A percentile compares a stretch with the other conserved stretches of the same genome.
phyloP scores from a whole-genome alignment of 2,329 filamentous ascomycete species.

The Xenosphaeropsis pyriputrescens region DNA sequence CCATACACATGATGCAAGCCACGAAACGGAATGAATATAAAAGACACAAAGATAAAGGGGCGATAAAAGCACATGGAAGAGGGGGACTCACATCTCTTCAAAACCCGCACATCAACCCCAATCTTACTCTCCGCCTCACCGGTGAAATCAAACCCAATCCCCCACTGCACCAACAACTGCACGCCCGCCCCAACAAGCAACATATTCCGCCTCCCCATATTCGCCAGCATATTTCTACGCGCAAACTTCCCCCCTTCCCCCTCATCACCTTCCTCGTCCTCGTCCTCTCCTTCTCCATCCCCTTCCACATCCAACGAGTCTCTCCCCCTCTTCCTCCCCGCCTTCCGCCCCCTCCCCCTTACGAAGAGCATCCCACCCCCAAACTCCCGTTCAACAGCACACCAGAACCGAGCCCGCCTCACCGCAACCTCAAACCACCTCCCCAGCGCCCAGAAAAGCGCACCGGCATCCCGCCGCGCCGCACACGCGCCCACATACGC shows the following conservation, averaged over 20 bases:
- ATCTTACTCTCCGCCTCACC: conserved; percentile 51
- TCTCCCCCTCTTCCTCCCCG: conserved; percentile 8
- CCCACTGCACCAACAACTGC: conserved; percentile 39
- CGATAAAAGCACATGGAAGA: background rate
- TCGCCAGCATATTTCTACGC: conserved; percentile 32
- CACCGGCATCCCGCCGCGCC: conserved; percentile 39
- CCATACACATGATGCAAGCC: too few species aligned
- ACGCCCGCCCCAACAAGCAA: conserved; percentile 17
- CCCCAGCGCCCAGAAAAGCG: conserved; percentile 51
- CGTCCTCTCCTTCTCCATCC: conserved; percentile 15
- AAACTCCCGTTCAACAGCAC: conserved; percentile 32
- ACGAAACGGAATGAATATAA: too few species aligned
- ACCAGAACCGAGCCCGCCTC: conserved; percentile 49
- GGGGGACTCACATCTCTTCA: conserved; percentile 43
- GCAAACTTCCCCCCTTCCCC: conserved; percentile 13
- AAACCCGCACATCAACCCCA: conserved; percentile 36
- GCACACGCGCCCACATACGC: conserved; percentile 30
- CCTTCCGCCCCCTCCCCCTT: conserved; percentile 1
- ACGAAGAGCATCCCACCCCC: conserved; percentile 13
- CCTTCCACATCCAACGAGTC: conserved; percentile 11
- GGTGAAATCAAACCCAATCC: conserved; percentile 55
- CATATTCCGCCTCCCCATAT: conserved; percentile 33
- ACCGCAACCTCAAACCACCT: conserved; percentile 51
- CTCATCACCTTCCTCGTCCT: conserved; percentile 6
- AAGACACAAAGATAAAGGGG: too few species aligned